These are phyloP conservation scores for Hanseniaspora pseudoguilliermondii DNA, from an alignment of 805 yeast genomes.

Conservation along the genomic window DNA sequence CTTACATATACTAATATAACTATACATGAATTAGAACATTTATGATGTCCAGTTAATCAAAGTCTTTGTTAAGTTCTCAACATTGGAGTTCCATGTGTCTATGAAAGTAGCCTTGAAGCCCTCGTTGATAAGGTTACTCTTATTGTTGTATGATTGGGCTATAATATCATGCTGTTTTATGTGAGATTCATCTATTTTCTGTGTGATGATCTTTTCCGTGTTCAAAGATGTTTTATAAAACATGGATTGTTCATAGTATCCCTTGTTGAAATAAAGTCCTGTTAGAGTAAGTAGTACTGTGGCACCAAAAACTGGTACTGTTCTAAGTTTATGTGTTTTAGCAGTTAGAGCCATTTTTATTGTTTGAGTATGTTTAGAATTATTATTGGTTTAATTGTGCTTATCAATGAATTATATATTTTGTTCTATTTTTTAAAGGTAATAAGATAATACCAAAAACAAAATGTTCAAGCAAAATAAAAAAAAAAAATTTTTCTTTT, in stretches of 20 bases:
- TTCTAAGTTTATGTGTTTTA: not conserved
- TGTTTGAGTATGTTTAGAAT: not conserved
- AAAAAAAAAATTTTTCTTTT: too few relatives aligned
- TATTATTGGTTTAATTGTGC: not conserved
- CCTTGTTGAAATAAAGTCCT: not conserved
- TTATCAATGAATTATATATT: too few relatives aligned
- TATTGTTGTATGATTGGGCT: not conserved
- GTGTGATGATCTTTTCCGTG: slow-evolving; percentile 5
- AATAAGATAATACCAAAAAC: too few relatives aligned
- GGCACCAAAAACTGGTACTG: not conserved
- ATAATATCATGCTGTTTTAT: not conserved
- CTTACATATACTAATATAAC: too few relatives aligned
- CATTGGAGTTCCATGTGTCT: not conserved
- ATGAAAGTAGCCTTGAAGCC: not conserved
- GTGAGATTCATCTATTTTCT: not conserved
- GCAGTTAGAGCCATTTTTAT: not conserved
- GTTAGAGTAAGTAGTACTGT: not conserved
- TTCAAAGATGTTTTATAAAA: not conserved
- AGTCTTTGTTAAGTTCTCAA: not conserved
- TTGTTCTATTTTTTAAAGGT: too few relatives aligned
- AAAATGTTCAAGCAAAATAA: too few relatives aligned
- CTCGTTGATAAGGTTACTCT: not conserved
- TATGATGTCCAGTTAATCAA: not conserved
- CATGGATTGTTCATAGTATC: not conserved
- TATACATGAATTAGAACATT: too few relatives aligned